A percentile compares a stretch with the other conserved stretches of the same genome.
Evolutionary conservation across 2,329 filamentous ascomycete species (phyloP).

Genomic region (Tolypocladium tundrense): DNA sequence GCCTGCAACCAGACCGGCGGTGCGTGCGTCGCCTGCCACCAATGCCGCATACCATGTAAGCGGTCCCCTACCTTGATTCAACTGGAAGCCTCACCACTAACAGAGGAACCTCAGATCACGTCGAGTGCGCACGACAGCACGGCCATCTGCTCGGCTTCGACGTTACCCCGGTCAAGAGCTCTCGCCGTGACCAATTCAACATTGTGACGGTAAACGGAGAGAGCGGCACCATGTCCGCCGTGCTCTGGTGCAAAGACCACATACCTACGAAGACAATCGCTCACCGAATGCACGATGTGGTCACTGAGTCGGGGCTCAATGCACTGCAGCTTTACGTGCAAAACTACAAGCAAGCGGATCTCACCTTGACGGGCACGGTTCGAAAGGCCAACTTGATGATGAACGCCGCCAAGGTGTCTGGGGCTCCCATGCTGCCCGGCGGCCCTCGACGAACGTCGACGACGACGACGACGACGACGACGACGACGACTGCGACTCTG

Average conservation of each 20-base stretch:
- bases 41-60: constrained; percentile 49
- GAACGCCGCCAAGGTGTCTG: constrained; percentile 46
- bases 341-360: constrained; percentile 90
- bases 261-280: constrained; percentile 59
- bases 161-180: constrained; percentile 79
- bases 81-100: constrained; percentile 1
- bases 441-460: constrained; percentile 47
- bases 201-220: constrained; percentile 75
- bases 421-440: constrained; percentile 18
- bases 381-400: constrained; percentile 78
- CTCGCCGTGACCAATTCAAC: constrained; percentile 68
- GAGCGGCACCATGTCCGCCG: constrained; percentile 72
- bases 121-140: constrained; percentile 79
- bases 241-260: constrained; percentile 88
- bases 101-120: constrained; percentile 39
- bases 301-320: constrained; percentile 61
- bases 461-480: constrained; percentile 12
- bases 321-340: constrained; percentile 79
- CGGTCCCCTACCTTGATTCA: constrained; percentile 11
- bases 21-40: constrained; percentile 76
- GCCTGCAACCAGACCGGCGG: constrained; percentile 65
- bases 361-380: constrained; percentile 80
- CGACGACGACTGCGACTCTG: constrained; percentile 16
- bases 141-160: constrained; percentile 85
- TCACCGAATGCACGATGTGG: constrained; percentile 69